Percentiles rank a stretch among this genome's conserved stretches.
phyloP scores from a whole-genome alignment of 441 rosid species.

The Pelargonium australe region DNA sequence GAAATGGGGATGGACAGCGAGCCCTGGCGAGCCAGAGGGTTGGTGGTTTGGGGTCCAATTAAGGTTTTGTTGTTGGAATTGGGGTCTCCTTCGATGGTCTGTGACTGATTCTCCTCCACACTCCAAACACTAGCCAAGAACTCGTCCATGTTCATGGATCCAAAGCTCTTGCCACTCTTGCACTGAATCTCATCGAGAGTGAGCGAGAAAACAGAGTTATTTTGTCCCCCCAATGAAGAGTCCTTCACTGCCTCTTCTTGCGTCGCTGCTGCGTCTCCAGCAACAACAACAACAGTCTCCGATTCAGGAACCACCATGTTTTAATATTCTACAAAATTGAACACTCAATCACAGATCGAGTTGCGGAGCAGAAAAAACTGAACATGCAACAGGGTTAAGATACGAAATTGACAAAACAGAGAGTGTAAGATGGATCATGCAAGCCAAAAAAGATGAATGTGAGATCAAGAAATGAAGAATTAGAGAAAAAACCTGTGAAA shows the following conservation, averaged over 20 bases:
- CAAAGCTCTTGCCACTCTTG: constrained; percentile 52
- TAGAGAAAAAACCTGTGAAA: no score
- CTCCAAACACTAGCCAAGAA: constrained; percentile 59
- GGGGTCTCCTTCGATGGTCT: constrained; percentile 27
- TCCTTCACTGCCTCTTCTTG: constrained; percentile 32
- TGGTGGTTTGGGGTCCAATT: constrained; percentile 9
- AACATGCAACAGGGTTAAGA: no score
- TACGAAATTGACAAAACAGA: no score
- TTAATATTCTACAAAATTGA: neutral
- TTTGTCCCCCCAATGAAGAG: constrained; percentile 30
- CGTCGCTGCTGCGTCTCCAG: neutral
- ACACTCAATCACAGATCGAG: no score
- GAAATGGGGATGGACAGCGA: constrained; percentile 62
- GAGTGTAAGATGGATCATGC: no score
- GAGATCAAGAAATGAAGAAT: no score
- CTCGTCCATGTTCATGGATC: constrained; percentile 70
- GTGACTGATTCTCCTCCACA: constrained; percentile 36
- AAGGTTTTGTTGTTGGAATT: neutral
- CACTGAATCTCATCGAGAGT: constrained; percentile 53
- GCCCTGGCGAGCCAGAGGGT: constrained; percentile 41
- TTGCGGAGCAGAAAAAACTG: no score
- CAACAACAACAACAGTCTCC: neutral
- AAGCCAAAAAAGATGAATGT: no score
- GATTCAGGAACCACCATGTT: neutral
- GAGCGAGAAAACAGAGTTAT: constrained; percentile 37